Evolutionary conservation across 2,329 filamentous ascomycete genomes (phyloP), one percentile per base, ranked within the genome.

Genomic region (Scopulariopsis brevicaulis): DNA sequence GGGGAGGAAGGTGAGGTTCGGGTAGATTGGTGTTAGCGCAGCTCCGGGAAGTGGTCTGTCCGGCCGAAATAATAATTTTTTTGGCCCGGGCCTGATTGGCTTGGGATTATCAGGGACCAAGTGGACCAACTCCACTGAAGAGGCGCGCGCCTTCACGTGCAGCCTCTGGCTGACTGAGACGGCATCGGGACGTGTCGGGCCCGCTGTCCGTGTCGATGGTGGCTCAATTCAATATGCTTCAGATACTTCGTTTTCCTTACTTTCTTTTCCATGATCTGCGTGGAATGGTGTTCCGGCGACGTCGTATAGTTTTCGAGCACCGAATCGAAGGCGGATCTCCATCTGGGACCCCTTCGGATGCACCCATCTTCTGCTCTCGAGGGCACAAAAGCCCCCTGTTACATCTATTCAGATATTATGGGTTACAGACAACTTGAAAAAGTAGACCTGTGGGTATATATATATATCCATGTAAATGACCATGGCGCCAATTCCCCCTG

Each of bases 41-140:
- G 46, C 20, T 50, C 7, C 46, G n/a, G 46, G n/a, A n/a, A 22
- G 20, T 22, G 20, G 46, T 20, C 22, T 50, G 46, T 34, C 22
- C 22, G 22, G 28, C 55, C 43, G 55, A 51, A 24, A 56, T 24
- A 55, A 20, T 56, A 55, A 20, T 56, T 56, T 51, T 56, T 50
- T 51, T 20, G 46, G n/a, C 22, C 25, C n/a, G 22, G 18, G 53
- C n/a, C 34, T 40, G 28, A n/a, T 46, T 55, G 24, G 24, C 37
- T 37, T 24, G 22, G n/a, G 32, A 24, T 28, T n/a, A 15, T 48
- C 12, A 28, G 28, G 37, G 54, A 43, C 37, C 54, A 37, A 54
- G 35, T 32, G 28, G 18, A 11, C 35, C 35, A 20, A 40, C 46
- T 43, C 55, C 55, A 56, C 54, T 15, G 24, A 56, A 56, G 22